Conservation (phyloP, 345 rosid species). For the Crucihimalaya himalaica region DNA sequence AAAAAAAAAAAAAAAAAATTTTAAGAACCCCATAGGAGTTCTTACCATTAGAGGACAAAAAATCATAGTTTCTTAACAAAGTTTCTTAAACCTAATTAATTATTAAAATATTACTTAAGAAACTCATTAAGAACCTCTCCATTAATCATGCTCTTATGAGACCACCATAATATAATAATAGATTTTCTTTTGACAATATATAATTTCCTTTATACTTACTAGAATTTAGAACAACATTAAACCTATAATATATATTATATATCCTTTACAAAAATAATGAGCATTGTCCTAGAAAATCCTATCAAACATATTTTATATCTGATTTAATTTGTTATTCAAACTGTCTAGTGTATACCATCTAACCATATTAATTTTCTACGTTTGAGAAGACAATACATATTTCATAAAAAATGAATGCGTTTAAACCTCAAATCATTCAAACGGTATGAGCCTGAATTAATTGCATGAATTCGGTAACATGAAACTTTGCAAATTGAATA, state of each 20-base stretch:
- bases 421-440: background rate
- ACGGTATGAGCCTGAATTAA: conserved; percentile 16
- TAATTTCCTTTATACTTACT: background rate
- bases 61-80: too few species aligned
- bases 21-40: too few species aligned
- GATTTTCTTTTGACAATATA: background rate
- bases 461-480: conserved; percentile 23
- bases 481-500: conserved; percentile 9
- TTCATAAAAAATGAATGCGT: background rate
- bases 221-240: background rate
- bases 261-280: background rate
- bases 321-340: background rate
- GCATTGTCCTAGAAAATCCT: background rate
- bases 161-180: background rate
- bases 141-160: too few species aligned
- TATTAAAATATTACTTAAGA: too few species aligned
- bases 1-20: too few species aligned
- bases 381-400: background rate
- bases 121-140: too few species aligned
- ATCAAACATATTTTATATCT: background rate
- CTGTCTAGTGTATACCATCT: background rate
- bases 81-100: too few species aligned
- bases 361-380: background rate
- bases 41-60: too few species aligned
- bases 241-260: background rate